A percentile compares a stretch with the other conserved stretches of the same genome.
phyloP scores from a whole-genome alignment of 305 asterid genomes.

The Striga hermonthica region DNA sequence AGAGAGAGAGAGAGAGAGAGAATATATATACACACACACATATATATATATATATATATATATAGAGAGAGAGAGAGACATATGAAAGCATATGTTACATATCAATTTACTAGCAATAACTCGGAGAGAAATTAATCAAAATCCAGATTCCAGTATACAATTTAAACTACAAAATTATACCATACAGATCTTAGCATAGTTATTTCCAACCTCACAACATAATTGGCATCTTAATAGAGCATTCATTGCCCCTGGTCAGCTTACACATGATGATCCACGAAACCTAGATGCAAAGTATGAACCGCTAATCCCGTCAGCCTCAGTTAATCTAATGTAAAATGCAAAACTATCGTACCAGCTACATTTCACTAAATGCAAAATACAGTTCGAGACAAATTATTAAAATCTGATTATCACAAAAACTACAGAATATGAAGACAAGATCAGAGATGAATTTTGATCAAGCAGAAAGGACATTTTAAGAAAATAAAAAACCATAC shows the following conservation, averaged over 20 bases:
- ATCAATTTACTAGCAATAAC: constrained; percentile 20
- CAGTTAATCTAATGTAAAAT: constrained; percentile 18
- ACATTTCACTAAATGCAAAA: constrained; percentile 16
- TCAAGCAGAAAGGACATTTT: constrained; percentile 4
- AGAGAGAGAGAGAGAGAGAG: no score
- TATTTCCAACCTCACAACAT: no score
- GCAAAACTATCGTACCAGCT: constrained; percentile 11
- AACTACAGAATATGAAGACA: neutral
- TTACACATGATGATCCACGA: no score
- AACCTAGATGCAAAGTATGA: neutral
- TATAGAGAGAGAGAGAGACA: no score
- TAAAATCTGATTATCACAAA: constrained; percentile 3
- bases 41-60: no score
- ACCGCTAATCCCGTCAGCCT: neutral
- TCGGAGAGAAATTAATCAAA: constrained; percentile 6
- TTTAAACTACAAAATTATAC: no score
- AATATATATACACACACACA: no score
- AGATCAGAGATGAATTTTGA: constrained; percentile 19
- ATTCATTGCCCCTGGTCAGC: no score
- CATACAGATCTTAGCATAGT: no score
- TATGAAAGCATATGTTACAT: neutral
- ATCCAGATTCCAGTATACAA: neutral
- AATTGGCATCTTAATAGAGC: no score
- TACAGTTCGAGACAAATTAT: constrained; percentile 8
- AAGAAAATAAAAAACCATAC: constrained; percentile 6